These are phyloP conservation scores for Citrullus colocynthis DNA, from an alignment of 306 rosid genomes.

Conservation along the genomic window DNA sequence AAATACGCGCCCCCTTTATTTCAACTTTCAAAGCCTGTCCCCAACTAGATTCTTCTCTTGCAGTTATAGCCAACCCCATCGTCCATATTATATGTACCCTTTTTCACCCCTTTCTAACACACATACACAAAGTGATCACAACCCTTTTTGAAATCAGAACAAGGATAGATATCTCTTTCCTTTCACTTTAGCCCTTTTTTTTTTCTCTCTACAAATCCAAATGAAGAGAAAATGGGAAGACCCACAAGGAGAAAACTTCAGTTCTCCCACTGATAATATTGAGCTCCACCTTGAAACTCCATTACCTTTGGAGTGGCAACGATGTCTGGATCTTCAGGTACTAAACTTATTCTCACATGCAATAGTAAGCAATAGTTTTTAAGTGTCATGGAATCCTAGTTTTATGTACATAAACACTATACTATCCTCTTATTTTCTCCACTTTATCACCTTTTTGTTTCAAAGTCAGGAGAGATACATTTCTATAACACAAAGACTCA, in stretches of 20 bases:
- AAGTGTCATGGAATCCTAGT: too few species aligned
- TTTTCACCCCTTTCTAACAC: neutral
- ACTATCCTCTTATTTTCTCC: neutral
- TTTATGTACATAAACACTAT: too few species aligned
- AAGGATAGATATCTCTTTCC: neutral
- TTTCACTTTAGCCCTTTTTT: neutral
- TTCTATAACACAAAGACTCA: slow-evolving; percentile 53
- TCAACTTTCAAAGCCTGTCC: slow-evolving; percentile 2
- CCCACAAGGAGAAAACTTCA: slow-evolving; percentile 17
- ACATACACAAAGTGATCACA: neutral
- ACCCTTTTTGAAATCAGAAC: neutral
- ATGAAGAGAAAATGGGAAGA: slow-evolving; percentile 24
- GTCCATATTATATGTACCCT: neutral
- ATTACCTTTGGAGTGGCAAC: slow-evolving; percentile 61
- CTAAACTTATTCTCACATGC: neutral
- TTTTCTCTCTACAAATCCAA: slow-evolving; percentile 3
- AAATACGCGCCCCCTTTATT: neutral
- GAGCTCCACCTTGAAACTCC: slow-evolving; percentile 52
- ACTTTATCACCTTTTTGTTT: neutral
- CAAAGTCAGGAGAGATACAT: slow-evolving; percentile 67
- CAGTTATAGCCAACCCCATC: slow-evolving; percentile 2
- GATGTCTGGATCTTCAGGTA: slow-evolving; percentile 75
- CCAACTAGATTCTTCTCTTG: slow-evolving; percentile 8
- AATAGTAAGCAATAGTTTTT: too few species aligned
- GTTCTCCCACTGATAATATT: slow-evolving; percentile 26